phyloP scores from a whole-genome alignment of 2,329 filamentous ascomycete species.

The Fusarium sterilihyphosum region DNA sequence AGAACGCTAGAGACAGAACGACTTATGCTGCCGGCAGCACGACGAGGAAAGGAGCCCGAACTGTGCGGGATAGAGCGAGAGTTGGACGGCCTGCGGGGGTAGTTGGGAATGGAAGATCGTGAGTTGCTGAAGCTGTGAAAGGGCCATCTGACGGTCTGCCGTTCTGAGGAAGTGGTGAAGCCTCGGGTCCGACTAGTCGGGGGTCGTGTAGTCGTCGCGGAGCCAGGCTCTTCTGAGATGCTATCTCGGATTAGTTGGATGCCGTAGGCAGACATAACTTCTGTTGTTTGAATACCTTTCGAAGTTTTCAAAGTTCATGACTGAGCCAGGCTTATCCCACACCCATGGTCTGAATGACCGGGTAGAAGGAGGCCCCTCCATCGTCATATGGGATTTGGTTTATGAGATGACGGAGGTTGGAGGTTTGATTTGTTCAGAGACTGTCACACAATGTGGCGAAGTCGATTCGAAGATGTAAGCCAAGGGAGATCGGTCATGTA shows the following conservation, averaged over 20 bases:
- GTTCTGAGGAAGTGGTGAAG: slow-evolving; percentile 42
- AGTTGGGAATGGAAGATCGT: slow-evolving; percentile 38
- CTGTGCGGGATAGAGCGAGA: slow-evolving; percentile 36
- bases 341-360: slow-evolving; percentile 36
- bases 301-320: slow-evolving; percentile 42
- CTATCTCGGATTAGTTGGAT: slow-evolving; percentile 27
- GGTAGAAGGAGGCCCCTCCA: slow-evolving; percentile 41
- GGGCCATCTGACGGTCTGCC: slow-evolving; percentile 41
- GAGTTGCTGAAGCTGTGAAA: slow-evolving; percentile 45
- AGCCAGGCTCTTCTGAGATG: slow-evolving; percentile 41
- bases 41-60: slow-evolving; percentile 37
- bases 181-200: slow-evolving; percentile 39
- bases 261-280: slow-evolving; percentile 6
- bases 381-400: slow-evolving; percentile 12
- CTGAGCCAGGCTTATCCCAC: slow-evolving; percentile 39
- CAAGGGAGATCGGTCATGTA: slow-evolving; percentile 20
- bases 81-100: slow-evolving; percentile 30
- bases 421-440: slow-evolving; percentile 10
- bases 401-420: slow-evolving; percentile 13
- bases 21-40: slow-evolving; percentile 42
- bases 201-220: slow-evolving; percentile 26
- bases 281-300: slow-evolving; percentile 33
- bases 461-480: slow-evolving; percentile 4
- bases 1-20: slow-evolving; percentile 47
- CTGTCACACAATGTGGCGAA: slow-evolving; percentile 18